phyloP scores from a whole-genome alignment of 768 basidiomycete genomes.

The Boletus barrowsii region DNA sequence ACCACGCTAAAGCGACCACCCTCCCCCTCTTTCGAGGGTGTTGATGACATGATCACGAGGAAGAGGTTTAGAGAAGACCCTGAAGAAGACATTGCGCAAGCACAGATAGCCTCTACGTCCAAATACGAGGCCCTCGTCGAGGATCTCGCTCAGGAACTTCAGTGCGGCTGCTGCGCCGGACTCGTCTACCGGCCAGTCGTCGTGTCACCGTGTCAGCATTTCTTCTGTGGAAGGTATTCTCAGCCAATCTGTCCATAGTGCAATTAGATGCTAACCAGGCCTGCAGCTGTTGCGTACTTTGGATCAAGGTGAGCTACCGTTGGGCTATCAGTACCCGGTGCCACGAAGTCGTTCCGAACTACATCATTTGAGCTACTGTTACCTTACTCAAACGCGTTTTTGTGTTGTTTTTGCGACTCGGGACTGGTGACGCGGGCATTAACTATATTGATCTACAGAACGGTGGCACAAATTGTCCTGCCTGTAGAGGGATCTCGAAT shows the following conservation, averaged over 20 bases:
- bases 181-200: constrained; percentile 80
- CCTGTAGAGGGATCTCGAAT: constrained; percentile 69
- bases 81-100: constrained; percentile 17
- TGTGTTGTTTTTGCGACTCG: not conserved
- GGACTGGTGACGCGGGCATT: not conserved
- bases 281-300: constrained; percentile 71
- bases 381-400: not conserved
- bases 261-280: constrained; percentile 41
- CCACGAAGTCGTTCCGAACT: not conserved
- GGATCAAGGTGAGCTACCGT: constrained; percentile 69
- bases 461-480: constrained; percentile 80
- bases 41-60: constrained; percentile 44
- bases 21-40: constrained; percentile 55
- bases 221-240: constrained; percentile 83
- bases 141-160: constrained; percentile 69
- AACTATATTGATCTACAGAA: constrained; percentile 47
- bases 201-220: constrained; percentile 84
- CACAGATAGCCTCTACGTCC: constrained; percentile 16
- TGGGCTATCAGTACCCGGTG: not conserved
- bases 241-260: not conserved
- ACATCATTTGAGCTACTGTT: not conserved
- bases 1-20: constrained; percentile 55
- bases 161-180: constrained; percentile 83
- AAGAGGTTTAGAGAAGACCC: constrained; percentile 59
- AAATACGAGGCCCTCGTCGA: constrained; percentile 44